Conservation (phyloP, 305 asterid genomes). For the Salvia sclarea region DNA sequence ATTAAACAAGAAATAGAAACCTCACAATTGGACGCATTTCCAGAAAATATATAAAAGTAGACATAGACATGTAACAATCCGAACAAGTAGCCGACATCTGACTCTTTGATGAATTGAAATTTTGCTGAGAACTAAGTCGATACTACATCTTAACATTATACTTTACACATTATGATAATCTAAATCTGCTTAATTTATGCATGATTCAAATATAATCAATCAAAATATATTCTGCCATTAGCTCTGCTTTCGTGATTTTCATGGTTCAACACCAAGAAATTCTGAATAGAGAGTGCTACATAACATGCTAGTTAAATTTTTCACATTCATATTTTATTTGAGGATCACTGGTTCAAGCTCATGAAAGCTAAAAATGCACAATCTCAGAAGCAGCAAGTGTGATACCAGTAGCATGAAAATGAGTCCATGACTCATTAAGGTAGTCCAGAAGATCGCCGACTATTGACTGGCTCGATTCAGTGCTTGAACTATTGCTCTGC, state of each 20-base stretch:
- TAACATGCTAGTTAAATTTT: too few species aligned
- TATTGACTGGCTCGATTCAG: constrained; percentile 60
- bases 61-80: not conserved
- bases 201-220: constrained; percentile 10
- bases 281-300: too few species aligned
- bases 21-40: not conserved
- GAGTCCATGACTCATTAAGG: constrained; percentile 98
- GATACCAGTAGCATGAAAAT: constrained; percentile 84
- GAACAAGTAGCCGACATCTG: constrained; percentile 13
- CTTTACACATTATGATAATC: constrained; percentile 7
- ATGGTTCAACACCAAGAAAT: constrained; percentile 24
- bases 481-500: constrained; percentile 49
- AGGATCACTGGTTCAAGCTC: too few species aligned
- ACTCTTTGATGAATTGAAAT: constrained; percentile 9
- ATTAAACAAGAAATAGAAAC: not conserved
- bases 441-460: constrained; percentile 84
- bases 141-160: constrained; percentile 16
- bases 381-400: constrained; percentile 22
- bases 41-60: constrained; percentile 12
- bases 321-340: too few species aligned
- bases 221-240: constrained; percentile 10
- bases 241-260: not conserved
- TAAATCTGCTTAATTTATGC: constrained; percentile 21
- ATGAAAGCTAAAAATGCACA: not conserved
- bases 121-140: constrained; percentile 15